Base-by-base conservation (phyloP, 179 eudicot genomes). In the Spergularia azorica region DNA sequence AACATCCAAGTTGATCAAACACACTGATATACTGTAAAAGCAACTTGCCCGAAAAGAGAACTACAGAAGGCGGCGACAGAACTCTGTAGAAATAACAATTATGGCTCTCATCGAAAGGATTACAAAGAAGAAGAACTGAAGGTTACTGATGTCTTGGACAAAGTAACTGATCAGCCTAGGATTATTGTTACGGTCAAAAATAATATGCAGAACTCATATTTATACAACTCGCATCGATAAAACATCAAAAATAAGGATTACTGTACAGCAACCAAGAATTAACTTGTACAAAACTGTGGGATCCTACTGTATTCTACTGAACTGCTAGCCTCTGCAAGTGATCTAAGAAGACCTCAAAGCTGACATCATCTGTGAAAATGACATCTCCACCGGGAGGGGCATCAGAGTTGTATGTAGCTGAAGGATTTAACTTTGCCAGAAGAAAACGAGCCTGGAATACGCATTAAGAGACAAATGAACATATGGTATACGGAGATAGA, bases 381-480 rank as follows among this genome's bases (percentile, higher is more conserved):
- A 93, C 79, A 82, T 95, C 99, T 20, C 94, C 96, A 32, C 96
- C 97, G 13, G 96, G 87, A 70, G 92, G 90, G 71, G 86, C 79
- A 58, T 87, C 91, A 10, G 94, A 86, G 75, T 89, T 95, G 87
- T 95, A 91, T 65, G 98, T 95, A 11, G 97, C 89, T 46, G 99
- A 95, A 68, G 99, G 99, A 78, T 95, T 95, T 83, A 95, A 85
- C 84, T 93, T 95, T 57, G 98, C 99, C 87, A 95, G 83, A 48
- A 95, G 90, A 80, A 95, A 95, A 75, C 98, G 99, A 48, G 99
- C 99, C 99, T 95, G 92, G 62, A 76, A 67, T 32, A 10, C 73
- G 61, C 64, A 56, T 55, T 46, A n/a, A 51, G 63, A 16, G 55
- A 55, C 9, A 17, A 41, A 63, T 5, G 13, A 41, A 36, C 38